Base-by-base conservation (phyloP, 805 yeast species). In the Myxozyma melibiosi region DNA sequence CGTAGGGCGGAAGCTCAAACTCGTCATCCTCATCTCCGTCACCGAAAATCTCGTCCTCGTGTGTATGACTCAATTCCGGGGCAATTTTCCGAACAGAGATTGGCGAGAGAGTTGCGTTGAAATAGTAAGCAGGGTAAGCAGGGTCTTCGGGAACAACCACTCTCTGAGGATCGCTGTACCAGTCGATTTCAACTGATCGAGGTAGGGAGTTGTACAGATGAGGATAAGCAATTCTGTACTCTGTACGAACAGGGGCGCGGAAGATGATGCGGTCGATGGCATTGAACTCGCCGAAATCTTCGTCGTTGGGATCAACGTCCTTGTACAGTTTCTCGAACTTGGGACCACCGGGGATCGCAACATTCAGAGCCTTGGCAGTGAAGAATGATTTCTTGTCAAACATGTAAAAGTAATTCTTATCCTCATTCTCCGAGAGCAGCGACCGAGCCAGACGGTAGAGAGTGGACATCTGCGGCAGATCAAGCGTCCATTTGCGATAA, bases 341-440 rank as follows among this genome's bases (percentile, higher is more conserved):
- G 11, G 99, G 98, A 0, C 99, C 99, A 11, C 96, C 96, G 0
- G 97, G 97, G 33, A 94, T 77, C 1, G 96, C 86, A 43, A 85
- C 79, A 67, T 91, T 90, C 49, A 94, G 77, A 7, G 96, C 92
- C 68, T 94, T 94, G 0, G 98, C 96, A 0, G 97, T 91, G 70
- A 86, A 82, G 63, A 94, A 88, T 0, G 97, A 78, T 53, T 85
- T 78, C 55, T 82, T 83, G 65, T 91, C 90, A 69, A 91, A 92
- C 38, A 90, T 72, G 66, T 87, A 86, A 57, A 73, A 79, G 65
- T 80, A 81, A 66, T 88, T 86, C 16, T 81, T 75, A 69, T 84
- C 86, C 16, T 65, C 65, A 3, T 79, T 70, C 55, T 84, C 88
- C 9, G 84, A 78, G 33, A 86, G 67, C 13, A 92, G 70, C 1